Percentiles rank a stretch among this genome's conserved stretches.
These are phyloP conservation scores for Trichoderma koningii DNA, from an alignment of 2,329 filamentous ascomycete species.

Conservation along the genomic window DNA sequence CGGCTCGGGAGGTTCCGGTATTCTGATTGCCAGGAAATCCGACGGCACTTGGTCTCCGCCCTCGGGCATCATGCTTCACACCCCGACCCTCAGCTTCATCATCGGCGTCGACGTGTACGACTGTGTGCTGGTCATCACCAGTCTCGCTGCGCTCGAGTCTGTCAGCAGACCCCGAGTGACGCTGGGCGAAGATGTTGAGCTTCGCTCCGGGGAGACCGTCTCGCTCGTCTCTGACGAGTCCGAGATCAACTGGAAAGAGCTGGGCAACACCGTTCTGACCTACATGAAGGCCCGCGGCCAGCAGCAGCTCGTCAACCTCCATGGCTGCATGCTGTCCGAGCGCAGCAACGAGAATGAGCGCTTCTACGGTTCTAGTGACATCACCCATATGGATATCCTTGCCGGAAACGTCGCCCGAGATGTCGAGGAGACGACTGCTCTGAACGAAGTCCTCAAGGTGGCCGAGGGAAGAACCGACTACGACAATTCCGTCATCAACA, in stretches of 20 bases:
- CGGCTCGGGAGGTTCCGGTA: constrained; percentile 85
- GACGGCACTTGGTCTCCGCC: constrained; percentile 92
- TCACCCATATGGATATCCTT: constrained; percentile 58
- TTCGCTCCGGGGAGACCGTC: constrained; percentile 74
- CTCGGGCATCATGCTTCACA: constrained; percentile 88
- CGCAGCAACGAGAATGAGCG: constrained; percentile 61
- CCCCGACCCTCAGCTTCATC: constrained; percentile 83
- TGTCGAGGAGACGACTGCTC: constrained; percentile 56
- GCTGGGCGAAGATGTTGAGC: constrained; percentile 77
- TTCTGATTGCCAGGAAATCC: constrained; percentile 79
- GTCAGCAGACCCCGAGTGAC: constrained; percentile 80
- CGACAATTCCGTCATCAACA: constrained; percentile 67
- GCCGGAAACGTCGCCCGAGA: constrained; percentile 58
- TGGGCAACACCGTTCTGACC: constrained; percentile 57
- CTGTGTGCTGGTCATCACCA: constrained; percentile 91
- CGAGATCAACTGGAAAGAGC: constrained; percentile 54
- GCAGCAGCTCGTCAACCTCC: constrained; percentile 55
- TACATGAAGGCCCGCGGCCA: constrained; percentile 62
- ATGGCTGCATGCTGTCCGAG: constrained; percentile 59
- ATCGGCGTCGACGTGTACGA: constrained; percentile 95
- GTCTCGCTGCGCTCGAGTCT: constrained; percentile 76
- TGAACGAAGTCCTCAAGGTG: constrained; percentile 83
- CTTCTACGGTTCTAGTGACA: constrained; percentile 53
- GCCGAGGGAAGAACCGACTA: constrained; percentile 81
- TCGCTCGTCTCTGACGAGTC: constrained; percentile 54